Percentiles rank a stretch among this genome's conserved stretches.
These are phyloP conservation scores for Didymellaceae sp. DNA, from an alignment of 2,329 filamentous ascomycete species.

Conservation along the genomic window DNA sequence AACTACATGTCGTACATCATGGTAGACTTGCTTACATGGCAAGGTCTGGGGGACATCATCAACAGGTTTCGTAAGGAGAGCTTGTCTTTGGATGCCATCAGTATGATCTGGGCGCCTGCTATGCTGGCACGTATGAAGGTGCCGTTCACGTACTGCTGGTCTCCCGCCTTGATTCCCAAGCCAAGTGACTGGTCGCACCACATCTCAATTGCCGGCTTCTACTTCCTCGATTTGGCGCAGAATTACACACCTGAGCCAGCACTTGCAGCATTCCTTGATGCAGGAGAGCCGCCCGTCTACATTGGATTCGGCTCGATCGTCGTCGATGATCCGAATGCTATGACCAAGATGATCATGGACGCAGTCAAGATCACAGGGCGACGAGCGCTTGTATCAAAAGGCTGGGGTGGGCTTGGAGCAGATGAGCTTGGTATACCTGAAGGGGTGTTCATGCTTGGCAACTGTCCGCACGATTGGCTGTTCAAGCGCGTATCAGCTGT, in stretches of 20 bases:
- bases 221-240: constrained; percentile 48
- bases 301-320: constrained; percentile 53
- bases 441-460: constrained; percentile 81
- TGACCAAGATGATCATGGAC: constrained; percentile 52
- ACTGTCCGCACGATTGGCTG: constrained; percentile 87
- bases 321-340: constrained; percentile 51
- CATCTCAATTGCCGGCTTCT: constrained; percentile 51
- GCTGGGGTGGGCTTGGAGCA: constrained; percentile 84
- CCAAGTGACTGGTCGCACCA: constrained; percentile 54
- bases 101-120: constrained; percentile 81
- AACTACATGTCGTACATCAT: constrained; percentile 85
- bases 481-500: constrained; percentile 82
- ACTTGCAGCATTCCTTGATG: constrained; percentile 48
- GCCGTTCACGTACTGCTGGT: constrained; percentile 88
- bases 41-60: constrained; percentile 88
- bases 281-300: constrained; percentile 50
- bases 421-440: constrained; percentile 70
- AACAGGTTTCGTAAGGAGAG: constrained; percentile 81
- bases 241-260: constrained; percentile 50
- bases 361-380: constrained; percentile 64
- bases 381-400: constrained; percentile 83
- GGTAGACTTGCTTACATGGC: constrained; percentile 92
- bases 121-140: constrained; percentile 77
- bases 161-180: constrained; percentile 53
- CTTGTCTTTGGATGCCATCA: constrained; percentile 77